Conservation (phyloP, 2,329 filamentous ascomycete genomes). For the Sclerotinia sclerotiorum region DNA sequence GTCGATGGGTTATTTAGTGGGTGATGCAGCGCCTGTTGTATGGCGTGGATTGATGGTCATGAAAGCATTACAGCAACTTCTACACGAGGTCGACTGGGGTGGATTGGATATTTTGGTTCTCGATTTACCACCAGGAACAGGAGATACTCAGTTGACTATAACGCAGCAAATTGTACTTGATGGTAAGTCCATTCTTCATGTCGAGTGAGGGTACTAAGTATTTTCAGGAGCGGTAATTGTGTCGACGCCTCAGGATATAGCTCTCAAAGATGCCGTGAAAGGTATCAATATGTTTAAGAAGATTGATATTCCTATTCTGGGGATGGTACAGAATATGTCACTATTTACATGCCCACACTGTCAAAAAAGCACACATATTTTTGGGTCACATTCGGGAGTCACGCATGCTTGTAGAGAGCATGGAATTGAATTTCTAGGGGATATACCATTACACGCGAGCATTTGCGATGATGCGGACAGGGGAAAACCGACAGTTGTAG, state of each 20-base stretch:
- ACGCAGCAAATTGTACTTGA: constrained; percentile 90
- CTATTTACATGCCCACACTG: constrained; percentile 81
- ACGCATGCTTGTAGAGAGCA: constrained; percentile 68
- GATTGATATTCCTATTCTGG: constrained; percentile 71
- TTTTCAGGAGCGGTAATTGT: constrained; percentile 73
- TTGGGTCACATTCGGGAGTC: constrained; percentile 67
- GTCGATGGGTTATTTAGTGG: constrained; percentile 95
- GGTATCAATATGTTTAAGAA: constrained; percentile 92
- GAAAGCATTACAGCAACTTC: constrained; percentile 91
- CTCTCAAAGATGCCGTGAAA: constrained; percentile 86
- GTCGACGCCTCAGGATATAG: constrained; percentile 90
- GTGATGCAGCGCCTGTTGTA: constrained; percentile 77
- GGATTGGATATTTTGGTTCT: constrained; percentile 84
- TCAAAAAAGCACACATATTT: constrained; percentile 70
- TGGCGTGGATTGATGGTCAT: constrained; percentile 98
- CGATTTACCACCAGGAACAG: constrained; percentile 90
- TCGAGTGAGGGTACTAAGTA: constrained; percentile 8
- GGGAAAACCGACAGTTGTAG: constrained; percentile 86
- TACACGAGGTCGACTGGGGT: constrained; percentile 95
- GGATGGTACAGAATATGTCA: constrained; percentile 91
- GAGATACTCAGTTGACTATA: constrained; percentile 95
- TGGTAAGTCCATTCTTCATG: constrained; percentile 51
- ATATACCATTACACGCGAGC: constrained; percentile 81
- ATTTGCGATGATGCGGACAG: constrained; percentile 86
- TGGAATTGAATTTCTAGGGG: constrained; percentile 76